A percentile compares a stretch with the other conserved stretches of the same genome.
These are phyloP conservation scores for Hortiboletus campestris DNA, from an alignment of 768 basidiomycete species.

Conservation along the genomic window DNA sequence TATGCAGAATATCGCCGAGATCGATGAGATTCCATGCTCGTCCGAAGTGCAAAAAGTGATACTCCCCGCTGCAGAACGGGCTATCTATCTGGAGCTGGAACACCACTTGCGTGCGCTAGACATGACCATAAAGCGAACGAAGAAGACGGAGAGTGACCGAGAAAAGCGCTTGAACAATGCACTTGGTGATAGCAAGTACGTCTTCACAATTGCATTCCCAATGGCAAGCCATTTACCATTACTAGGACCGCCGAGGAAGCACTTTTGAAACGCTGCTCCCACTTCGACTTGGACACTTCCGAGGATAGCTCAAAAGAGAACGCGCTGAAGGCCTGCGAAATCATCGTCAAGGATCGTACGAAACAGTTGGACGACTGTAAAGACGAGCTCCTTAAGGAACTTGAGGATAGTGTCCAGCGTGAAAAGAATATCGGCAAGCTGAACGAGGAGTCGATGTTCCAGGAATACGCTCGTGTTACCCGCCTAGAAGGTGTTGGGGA, in stretches of 20 bases:
- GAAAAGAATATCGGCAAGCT: constrained; percentile 66
- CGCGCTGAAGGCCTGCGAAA: constrained; percentile 90
- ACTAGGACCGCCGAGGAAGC: constrained; percentile 86
- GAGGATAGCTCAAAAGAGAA: constrained; percentile 52
- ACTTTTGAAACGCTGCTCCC: constrained; percentile 90
- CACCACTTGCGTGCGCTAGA: constrained; percentile 90
- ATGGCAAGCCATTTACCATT: constrained; percentile 1
- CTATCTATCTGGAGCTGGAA: constrained; percentile 92
- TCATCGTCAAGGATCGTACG: constrained; percentile 81
- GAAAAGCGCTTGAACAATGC: constrained; percentile 85
- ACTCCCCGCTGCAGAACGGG: constrained; percentile 90
- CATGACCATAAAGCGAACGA: constrained; percentile 70
- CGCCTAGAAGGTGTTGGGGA: constrained; percentile 70
- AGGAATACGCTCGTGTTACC: constrained; percentile 69
- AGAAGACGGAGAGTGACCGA: constrained; percentile 73
- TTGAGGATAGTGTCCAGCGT: constrained; percentile 63
- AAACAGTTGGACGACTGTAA: constrained; percentile 80
- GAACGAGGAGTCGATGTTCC: constrained; percentile 74
- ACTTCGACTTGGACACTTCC: constrained; percentile 81
- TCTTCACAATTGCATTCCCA: neutral
- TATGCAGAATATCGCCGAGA: constrained; percentile 87
- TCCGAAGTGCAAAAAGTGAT: constrained; percentile 60
- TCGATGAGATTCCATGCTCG: constrained; percentile 88
- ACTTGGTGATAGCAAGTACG: constrained; percentile 83
- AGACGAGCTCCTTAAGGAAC: constrained; percentile 61